Evolutionary conservation across 1,284 basidiomycete species (phyloP), one percentile per base, ranked within the genome.

Genomic region (Limonomyces culmigenus): DNA sequence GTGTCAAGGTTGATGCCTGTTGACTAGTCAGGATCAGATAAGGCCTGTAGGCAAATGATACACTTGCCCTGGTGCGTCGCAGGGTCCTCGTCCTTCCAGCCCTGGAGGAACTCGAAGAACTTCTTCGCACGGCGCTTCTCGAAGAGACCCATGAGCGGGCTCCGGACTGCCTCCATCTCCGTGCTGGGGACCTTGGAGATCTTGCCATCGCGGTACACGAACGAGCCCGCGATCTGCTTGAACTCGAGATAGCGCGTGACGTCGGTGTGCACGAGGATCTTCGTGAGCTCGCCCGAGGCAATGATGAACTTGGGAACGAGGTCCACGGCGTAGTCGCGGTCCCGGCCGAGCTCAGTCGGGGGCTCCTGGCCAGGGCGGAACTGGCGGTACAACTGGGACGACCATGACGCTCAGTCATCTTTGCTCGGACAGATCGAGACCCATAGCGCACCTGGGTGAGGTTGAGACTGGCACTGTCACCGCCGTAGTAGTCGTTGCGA

Each of bases 231-330:
- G 58, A 99, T 97, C 65, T 97, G 93, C 69, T 98, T 98, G 70
- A 98, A 98, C 58, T 98, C 95, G 52, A 99, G 81, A 63, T 99
- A 99, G 42, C 92, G 80, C 23, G 88, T 95, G 43, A 99, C 95
- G 54, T 98, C 92, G 47, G 95, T 98, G 67, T 98, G 93, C 33
- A 98, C 92, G 43, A 99, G 80, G 59, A 99, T 98, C 59, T 84
- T 85, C 40, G 92, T 96, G 51, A 99, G 79, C 59, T 97, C 93
- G 41, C 95, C 95, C 18, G 89, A 93, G 25, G 95, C 86, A 53
- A 98, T 92, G 67, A 98, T 98, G 65, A 93, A 93, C 63, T 91
- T 89, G 52, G 87, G 80, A 49, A 95, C 81, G 43, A 96, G 75
- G 65, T 96, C 91, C 46, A 96, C 80, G 39, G 87, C 87, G 50